Base-by-base conservation (phyloP, 441 rosid genomes). In the Macaranga tanarius region DNA sequence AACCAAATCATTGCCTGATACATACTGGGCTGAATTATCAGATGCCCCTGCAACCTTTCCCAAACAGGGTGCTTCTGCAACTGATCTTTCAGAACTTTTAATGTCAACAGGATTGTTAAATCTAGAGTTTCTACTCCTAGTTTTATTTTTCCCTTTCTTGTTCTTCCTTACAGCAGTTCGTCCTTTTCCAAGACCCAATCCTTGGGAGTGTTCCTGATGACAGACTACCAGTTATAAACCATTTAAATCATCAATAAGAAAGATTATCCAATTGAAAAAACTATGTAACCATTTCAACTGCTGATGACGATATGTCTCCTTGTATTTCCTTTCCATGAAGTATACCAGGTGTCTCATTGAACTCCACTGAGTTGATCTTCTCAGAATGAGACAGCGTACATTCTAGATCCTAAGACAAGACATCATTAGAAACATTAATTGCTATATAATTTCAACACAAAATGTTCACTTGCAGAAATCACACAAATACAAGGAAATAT, bases 121-220 rank as follows among this genome's bases (percentile, higher is more conserved):
- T 77, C 75, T 71, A 68, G 88, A 62, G 71, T 59, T 82, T 82
- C 80, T 86, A 56, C 78, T 87, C 74, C 81, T 92, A 70, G 64
- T 87, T 84, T 82, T 92, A 63, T 64, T 86, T 84, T 84, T 94
- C 70, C 82, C 89, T 79, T 84, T 95, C 79, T 79, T 90, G 73
- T 80, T 86, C 89, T 78, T 89, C 83, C 87, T 87, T 68, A 82
- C 81, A 70, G 85, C 75, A 76, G 74, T 79, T 79, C 76, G 82
- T 68, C 83, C 87, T 78, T 84, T 90, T 73, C 83, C 86, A 73
- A 78, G 76, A 77, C 77, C 82, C 81, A 69, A 59, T 62, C 77
- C 87, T 79, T 83, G 85, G 70, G 78, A 82, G 78, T 83, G 86
- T 77, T 88, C 93, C 97, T 92, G 92, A 84, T 71, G 83, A 89